Conservation (phyloP, 176 grass and related monocot genomes). For the Guadua angustifolia region DNA sequence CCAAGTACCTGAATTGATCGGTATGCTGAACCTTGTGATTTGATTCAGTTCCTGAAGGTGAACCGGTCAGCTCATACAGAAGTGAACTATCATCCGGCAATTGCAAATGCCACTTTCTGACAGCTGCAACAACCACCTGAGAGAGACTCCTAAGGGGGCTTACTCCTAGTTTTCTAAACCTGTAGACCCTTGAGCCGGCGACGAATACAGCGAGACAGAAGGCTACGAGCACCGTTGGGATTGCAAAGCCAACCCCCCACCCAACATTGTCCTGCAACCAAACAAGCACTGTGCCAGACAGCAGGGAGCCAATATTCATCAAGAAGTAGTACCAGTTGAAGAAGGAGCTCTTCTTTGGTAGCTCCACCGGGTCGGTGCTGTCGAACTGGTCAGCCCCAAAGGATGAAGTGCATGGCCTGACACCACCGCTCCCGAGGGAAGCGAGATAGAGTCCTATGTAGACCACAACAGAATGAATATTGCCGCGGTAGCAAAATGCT, state of each 20-base stretch:
- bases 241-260: constrained; percentile 37
- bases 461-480: neutral
- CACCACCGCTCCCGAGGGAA: constrained; percentile 31
- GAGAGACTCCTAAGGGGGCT: constrained; percentile 37
- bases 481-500: neutral
- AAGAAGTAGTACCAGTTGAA: constrained; percentile 50
- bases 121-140: constrained; percentile 47
- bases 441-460: constrained; percentile 43
- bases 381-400: constrained; percentile 40
- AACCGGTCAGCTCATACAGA: constrained; percentile 28
- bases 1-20: neutral
- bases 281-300: constrained; percentile 34
- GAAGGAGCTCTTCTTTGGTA: constrained; percentile 24
- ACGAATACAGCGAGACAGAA: neutral
- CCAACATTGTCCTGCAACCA: constrained; percentile 45
- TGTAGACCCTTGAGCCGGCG: neutral
- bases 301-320: constrained; percentile 18
- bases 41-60: neutral
- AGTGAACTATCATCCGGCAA: constrained; percentile 26
- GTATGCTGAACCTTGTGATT: constrained; percentile 1
- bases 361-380: constrained; percentile 28
- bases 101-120: constrained; percentile 22
- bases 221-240: constrained; percentile 32
- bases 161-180: constrained; percentile 14
- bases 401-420: constrained; percentile 22